phyloP scores from a whole-genome alignment of 2,329 filamentous ascomycete species.

The Annulohypoxylon truncatum region DNA sequence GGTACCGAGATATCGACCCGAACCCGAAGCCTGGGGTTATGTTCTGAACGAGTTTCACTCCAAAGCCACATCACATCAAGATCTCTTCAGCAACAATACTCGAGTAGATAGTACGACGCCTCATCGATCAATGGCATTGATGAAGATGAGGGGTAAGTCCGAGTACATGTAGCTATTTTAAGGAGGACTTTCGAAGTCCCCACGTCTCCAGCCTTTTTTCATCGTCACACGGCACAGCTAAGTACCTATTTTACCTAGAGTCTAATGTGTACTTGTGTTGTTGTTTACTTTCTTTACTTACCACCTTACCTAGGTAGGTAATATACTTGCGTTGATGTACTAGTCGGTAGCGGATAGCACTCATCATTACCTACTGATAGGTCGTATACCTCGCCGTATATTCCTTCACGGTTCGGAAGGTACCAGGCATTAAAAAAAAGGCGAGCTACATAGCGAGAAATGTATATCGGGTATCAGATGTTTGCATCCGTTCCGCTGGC shows the following conservation, averaged over 20 bases:
- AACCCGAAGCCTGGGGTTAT: conserved; percentile 3
- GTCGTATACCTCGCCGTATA: background rate
- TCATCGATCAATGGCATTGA: conserved; percentile 29
- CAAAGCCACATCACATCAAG: conserved; percentile 31
- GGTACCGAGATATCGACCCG: conserved; percentile 4
- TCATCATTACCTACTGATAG: conserved; percentile 19
- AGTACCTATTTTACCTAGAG: conserved; percentile 17
- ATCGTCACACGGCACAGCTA: conserved; percentile 20
- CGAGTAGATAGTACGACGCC: conserved; percentile 5
- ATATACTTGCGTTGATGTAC: background rate
- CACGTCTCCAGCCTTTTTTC: conserved; percentile 33
- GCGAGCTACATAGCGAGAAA: conserved; percentile 35
- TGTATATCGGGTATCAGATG: conserved; percentile 34
- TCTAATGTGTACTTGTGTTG: background rate
- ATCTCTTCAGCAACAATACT: conserved; percentile 12
- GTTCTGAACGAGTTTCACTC: conserved; percentile 25
- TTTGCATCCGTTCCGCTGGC: conserved; percentile 36
- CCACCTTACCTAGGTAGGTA: background rate
- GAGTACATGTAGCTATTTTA: conserved; percentile 36
- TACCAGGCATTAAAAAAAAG: conserved; percentile 29
- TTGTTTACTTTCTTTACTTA: background rate
- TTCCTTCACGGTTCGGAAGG: conserved; percentile 21
- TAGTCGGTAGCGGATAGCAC: conserved; percentile 15
- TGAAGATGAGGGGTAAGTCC: conserved; percentile 31
- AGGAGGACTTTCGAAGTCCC: conserved; percentile 27